Base-by-base conservation (phyloP, 176 grass and related monocot genomes). In the Olyra latifolia region DNA sequence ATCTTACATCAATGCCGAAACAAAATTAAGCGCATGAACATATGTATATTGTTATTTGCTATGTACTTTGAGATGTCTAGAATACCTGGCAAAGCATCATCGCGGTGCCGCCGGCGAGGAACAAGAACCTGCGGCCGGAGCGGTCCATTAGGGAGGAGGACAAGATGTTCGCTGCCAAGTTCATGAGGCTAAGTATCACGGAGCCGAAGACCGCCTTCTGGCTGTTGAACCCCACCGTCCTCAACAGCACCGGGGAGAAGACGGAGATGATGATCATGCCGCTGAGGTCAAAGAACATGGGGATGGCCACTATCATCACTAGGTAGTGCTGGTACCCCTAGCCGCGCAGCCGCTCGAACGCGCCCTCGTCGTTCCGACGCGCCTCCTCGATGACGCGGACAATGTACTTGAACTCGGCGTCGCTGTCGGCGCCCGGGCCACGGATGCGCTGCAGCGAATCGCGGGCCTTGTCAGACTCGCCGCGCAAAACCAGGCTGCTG, bases 181-280 rank as follows among this genome's bases (percentile, higher is more conserved):
- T 89, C 13, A 61, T 53, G 1, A 66, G 15, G 27, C 70, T 86
- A 0, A 79, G 35, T n/a, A 93, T 89, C 15, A 93, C 67, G 3
- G 91, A 86, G 3, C 81, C 87, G 12, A 93, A 48, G 2, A 93
- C 71, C 0, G 84, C 87, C 28, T 22, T 70, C 60, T 93, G 71
- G 84, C 87, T 89, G 12, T 5, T 86, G 61, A 93, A 93, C 61
- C 91, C 91, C 1, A 89, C 77, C 16, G 87, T 93, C n/a, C 87
- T 66, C 77, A 93, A 93, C 66, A 93, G 29, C 42, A 93, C 72
- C 22, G 87, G 87, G 38, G 81, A 69, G 88, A 93, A 93, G 14
- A 84, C 74, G 3, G 91, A 25, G 27, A 93, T 80, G 68, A 82
- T 75, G 71, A 89, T 78, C 53, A 93, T 27, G 87, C 91, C 91